These are phyloP conservation scores for Penicillium desertorum DNA, from an alignment of 495 filamentous ascomycete species.

Conservation along the genomic window DNA sequence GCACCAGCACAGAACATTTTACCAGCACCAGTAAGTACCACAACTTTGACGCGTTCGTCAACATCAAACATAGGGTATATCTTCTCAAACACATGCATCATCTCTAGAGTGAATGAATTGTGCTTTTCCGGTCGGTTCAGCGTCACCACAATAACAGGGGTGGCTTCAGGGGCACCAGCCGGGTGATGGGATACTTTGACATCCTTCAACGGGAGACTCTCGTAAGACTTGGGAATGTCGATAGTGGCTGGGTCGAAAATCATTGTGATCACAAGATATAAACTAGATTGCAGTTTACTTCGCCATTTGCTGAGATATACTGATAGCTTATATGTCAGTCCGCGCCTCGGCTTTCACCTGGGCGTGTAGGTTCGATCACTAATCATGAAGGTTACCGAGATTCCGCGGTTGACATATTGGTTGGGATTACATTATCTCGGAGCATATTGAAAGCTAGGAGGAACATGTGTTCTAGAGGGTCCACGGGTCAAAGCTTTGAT, in stretches of 20 bases:
- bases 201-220: constrained; percentile 38
- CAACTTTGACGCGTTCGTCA: constrained; percentile 50
- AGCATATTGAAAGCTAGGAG: neutral
- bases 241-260: neutral
- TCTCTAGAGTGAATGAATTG: constrained; percentile 55
- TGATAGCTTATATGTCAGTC: neutral
- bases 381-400: neutral
- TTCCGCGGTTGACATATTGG: neutral
- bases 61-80: constrained; percentile 48
- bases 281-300: no score
- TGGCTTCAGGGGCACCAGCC: constrained; percentile 38
- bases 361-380: neutral
- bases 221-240: constrained; percentile 18
- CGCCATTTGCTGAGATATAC: neutral
- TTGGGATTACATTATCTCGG: constrained; percentile 9
- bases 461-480: neutral
- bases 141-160: constrained; percentile 49
- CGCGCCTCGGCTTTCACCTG: neutral
- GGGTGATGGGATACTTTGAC: constrained; percentile 52
- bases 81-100: constrained; percentile 49
- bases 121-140: constrained; percentile 52
- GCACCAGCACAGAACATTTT: constrained; percentile 58
- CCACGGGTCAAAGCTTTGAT: neutral
- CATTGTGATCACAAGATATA: neutral
- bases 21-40: constrained; percentile 53